Evolutionary conservation across 169 alveolate genomes (phyloP).

Genomic region (Plasmodium vinckei): DNA sequence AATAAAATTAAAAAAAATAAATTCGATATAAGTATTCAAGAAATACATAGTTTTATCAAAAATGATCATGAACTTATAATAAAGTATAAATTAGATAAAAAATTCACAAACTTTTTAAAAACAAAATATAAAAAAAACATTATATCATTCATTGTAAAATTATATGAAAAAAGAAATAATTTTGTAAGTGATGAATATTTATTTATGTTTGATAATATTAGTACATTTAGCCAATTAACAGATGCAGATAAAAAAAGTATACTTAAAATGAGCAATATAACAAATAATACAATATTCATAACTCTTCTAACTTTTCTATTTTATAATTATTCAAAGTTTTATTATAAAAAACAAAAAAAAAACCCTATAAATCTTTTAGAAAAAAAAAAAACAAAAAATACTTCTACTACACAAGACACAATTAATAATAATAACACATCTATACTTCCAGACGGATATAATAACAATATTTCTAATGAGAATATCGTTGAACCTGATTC

Average conservation of each 20-base stretch:
- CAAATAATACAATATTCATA: conserved; percentile 45
- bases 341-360: conserved; percentile 37
- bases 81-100: conserved; percentile 49
- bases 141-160: conserved; percentile 25
- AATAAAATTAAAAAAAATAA: conserved; percentile 47
- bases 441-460: not conserved
- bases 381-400: conserved; percentile 16
- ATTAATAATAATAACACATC: not conserved
- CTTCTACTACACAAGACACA: not conserved
- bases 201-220: conserved; percentile 49
- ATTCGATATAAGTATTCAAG: conserved; percentile 41
- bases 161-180: conserved; percentile 41
- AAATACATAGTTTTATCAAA: conserved; percentile 46
- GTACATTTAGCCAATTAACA: conserved; percentile 30
- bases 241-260: conserved; percentile 51
- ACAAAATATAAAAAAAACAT: conserved; percentile 60
- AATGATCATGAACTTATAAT: conserved; percentile 68
- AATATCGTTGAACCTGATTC: not conserved
- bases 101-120: conserved; percentile 37
- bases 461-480: not conserved
- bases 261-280: conserved; percentile 53
- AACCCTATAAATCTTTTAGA: conserved; percentile 38
- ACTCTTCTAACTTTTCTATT: conserved; percentile 41
- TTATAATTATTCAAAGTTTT: conserved; percentile 66
- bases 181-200: conserved; percentile 28